phyloP scores from a whole-genome alignment of 495 filamentous ascomycete genomes.

The Aspergillus bertholletiae region DNA sequence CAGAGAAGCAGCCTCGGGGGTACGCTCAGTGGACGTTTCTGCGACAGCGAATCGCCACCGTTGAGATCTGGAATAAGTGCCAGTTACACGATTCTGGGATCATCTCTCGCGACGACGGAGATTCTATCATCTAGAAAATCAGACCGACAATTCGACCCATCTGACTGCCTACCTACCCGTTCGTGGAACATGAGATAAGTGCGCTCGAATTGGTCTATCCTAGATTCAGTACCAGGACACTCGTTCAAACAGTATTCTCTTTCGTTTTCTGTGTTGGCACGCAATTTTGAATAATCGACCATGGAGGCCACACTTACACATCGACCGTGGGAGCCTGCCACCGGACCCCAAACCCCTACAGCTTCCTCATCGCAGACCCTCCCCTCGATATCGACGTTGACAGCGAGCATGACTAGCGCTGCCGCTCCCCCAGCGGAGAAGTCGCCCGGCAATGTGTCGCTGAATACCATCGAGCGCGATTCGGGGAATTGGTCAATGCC shows the following conservation, averaged over 20 bases:
- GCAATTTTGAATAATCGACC: background rate
- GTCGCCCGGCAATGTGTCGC: constrained; percentile 41
- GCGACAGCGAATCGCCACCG: background rate
- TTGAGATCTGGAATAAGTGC: background rate
- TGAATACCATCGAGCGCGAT: constrained; percentile 48
- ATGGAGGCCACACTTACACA: constrained; percentile 42
- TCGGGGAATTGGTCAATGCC: constrained; percentile 52
- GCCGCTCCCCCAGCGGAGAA: constrained; percentile 32
- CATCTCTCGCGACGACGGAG: background rate
- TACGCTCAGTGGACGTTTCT: background rate
- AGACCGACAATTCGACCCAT: background rate
- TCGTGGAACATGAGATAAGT: constrained; percentile 30
- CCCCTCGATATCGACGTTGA: constrained; percentile 46
- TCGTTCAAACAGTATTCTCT: background rate
- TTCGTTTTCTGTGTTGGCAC: background rate
- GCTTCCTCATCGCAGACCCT: constrained; percentile 39
- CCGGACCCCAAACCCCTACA: constrained; percentile 34
- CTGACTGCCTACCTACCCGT: background rate
- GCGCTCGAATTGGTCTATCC: constrained; percentile 5
- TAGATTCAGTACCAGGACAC: background rate
- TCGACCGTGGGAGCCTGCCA: constrained; percentile 40
- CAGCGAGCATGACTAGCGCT: constrained; percentile 36
- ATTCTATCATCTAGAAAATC: background rate
- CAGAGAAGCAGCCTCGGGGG: background rate
- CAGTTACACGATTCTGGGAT: background rate